Evolutionary conservation across 148 eudicot genomes (phyloP), one percentile per base, ranked within the genome.

Genomic region (Amaranthus cruentus): DNA sequence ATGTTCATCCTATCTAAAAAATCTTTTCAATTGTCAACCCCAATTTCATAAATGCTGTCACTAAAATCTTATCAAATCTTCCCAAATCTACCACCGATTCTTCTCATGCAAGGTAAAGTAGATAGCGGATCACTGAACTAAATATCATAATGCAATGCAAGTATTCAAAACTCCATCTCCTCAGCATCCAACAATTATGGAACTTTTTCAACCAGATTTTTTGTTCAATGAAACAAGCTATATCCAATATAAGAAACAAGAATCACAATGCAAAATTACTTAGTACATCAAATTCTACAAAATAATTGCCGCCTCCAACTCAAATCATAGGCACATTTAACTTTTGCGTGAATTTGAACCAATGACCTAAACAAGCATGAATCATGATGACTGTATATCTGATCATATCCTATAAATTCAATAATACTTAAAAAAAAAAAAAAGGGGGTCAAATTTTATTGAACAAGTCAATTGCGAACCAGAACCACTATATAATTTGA

Each of bases 61-160:
- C 9, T 47, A 59, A 54, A 8, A 9, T 48, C 54, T 51, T 77
- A 2, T 52, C 53, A 15, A 77, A 1, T 6, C 28, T 6, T 7
- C 14, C 15, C 4, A 28, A 61, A 13, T 14, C n/a, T 59, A 11
- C 11, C 71, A n/a, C 4, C 3, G 4, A 47, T 50, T 50, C 28
- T 58, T 9, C 71, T 59, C 12, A 47, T 6, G 44, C 49, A 60
- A 56, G 65, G 53, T 18, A 46, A 56, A 44, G 66, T 13, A 49
- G 56, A 58, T 14, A 11, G 59, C 46, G 50, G 64, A 73, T 50
- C 76, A 67, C 42, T 6, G 12, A 66, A 69, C 68, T 8, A 53
- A 69, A 49, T 53, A 21, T 0, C 52, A 65, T n/a, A 12, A 71
- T 55, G n/a, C 12, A 54, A 44, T 6, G 10, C 44, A 18, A 4